These are phyloP conservation scores for Neurospora sp. DNA, from an alignment of 495 filamentous ascomycete species.

Conservation along the genomic window DNA sequence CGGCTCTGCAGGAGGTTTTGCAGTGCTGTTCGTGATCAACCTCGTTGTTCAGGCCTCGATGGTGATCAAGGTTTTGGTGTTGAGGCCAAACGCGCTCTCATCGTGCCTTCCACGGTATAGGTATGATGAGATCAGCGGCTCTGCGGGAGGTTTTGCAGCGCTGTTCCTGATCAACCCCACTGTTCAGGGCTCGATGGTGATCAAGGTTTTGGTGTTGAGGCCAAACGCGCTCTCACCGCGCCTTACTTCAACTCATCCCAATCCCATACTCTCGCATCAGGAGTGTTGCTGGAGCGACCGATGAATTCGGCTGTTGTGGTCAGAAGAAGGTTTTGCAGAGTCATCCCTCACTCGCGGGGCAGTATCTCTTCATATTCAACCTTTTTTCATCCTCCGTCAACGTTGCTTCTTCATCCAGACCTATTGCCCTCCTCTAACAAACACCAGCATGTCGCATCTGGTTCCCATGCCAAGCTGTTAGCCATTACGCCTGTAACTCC, in stretches of 20 bases:
- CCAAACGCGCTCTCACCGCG: background rate
- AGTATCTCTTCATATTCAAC: background rate
- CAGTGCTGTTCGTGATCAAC: background rate
- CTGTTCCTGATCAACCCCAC: background rate
- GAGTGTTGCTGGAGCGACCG: background rate
- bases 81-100: background rate
- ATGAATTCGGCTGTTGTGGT: background rate
- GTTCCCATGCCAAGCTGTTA: background rate
- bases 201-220: background rate
- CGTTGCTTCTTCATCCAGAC: background rate
- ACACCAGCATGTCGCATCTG: background rate
- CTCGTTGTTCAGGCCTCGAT: background rate
- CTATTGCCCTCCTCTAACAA: background rate
- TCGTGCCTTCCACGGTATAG: no score
- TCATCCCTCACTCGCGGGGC: background rate
- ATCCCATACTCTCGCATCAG: background rate
- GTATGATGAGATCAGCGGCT: background rate
- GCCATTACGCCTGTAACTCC: background rate
- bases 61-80: background rate
- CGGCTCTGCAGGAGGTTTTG: background rate
- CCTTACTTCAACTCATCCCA: background rate
- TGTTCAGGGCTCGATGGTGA: background rate
- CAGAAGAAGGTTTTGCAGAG: background rate
- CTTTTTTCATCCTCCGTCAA: no score
- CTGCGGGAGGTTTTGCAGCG: background rate